Base-by-base conservation (phyloP, 176 grass and related monocot genomes). In the Rhynchospora tenuis region DNA sequence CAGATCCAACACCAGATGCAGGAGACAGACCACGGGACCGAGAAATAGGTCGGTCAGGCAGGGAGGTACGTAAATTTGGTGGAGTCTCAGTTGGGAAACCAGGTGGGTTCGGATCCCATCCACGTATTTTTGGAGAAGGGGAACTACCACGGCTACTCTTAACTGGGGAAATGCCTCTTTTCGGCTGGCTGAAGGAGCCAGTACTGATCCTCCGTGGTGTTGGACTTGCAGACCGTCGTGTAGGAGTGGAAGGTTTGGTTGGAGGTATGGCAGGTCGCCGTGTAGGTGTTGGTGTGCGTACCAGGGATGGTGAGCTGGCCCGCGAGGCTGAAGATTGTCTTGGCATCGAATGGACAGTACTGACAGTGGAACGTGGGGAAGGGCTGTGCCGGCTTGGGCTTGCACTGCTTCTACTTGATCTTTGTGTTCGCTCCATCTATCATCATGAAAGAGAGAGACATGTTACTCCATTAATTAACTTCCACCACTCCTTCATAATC, bases 61-160 rank as follows among this genome's bases (percentile, higher is more conserved):
- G 77, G 88, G 94, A 94, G 68, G 92, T 98, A 38, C 84, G 90
- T 84, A 98, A 92, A 78, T 98, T 98, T 24, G 87, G 89, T 63
- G 92, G 95, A 28, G 78, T 86, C 83, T 98, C 90, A 52, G 60
- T 88, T 80, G 92, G 80, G 79, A 98, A 98, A 64, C 86, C 87
- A 75, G 89, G 89, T 86, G 86, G 77, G 83, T 78, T 97, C 78
- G 90, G 84, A 82, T 94, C 89, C 92, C 92, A 95, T 42, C 88
- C 88, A 79, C 72, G 89, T 38, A 86, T 79, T 76, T 92, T 92
- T 28, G 94, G 92, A 56, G 94, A 94, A 82, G 94, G 79, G 76
- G 92, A 97, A 50, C 57, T 86, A 64, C 85, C 86, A 59, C 77
- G 77, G 74, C 81, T 92, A 66, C 84, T 17, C 82, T 89, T 93